phyloP scores from a whole-genome alignment of 768 basidiomycete genomes.

The Roridomyces roridus region DNA sequence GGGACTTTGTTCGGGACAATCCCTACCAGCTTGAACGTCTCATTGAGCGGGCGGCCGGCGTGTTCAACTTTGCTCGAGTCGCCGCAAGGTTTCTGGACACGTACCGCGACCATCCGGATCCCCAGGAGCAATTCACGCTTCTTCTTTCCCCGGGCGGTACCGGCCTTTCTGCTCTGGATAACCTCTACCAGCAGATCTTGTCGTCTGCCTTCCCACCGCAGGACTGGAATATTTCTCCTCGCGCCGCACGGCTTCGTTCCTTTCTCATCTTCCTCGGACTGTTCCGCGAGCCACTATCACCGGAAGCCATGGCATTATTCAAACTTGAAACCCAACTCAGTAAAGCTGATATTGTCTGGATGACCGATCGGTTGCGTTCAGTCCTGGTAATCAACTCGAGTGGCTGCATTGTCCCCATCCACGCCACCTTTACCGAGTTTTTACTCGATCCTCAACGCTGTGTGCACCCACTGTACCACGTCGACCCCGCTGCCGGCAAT shows the following conservation, averaged over 20 bases:
- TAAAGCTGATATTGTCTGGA: constrained; percentile 4
- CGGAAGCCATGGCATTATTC: background rate
- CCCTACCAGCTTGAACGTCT: background rate
- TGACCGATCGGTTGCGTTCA: constrained; percentile 8
- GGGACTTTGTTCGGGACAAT: background rate
- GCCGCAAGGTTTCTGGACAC: constrained; percentile 1
- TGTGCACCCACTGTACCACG: background rate
- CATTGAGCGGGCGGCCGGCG: background rate
- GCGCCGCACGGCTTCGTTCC: background rate
- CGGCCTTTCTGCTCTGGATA: constrained; percentile 3
- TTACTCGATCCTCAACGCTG: constrained; percentile 1
- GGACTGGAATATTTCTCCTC: background rate
- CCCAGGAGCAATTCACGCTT: constrained; percentile 3
- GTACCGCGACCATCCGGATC: background rate
- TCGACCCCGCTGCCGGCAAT: background rate
- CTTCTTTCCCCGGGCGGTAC: constrained; percentile 4
- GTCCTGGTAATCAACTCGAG: background rate
- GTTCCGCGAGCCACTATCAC: background rate
- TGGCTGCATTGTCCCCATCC: background rate
- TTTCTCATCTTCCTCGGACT: constrained; percentile 4
- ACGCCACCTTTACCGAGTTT: constrained; percentile 7
- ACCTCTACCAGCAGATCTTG: constrained; percentile 5
- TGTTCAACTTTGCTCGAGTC: constrained; percentile 1
- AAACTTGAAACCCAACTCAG: background rate
- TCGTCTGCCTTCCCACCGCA: constrained; percentile 1